phyloP scores from a whole-genome alignment of 331 rosid genomes.

The Malus hybrid region DNA sequence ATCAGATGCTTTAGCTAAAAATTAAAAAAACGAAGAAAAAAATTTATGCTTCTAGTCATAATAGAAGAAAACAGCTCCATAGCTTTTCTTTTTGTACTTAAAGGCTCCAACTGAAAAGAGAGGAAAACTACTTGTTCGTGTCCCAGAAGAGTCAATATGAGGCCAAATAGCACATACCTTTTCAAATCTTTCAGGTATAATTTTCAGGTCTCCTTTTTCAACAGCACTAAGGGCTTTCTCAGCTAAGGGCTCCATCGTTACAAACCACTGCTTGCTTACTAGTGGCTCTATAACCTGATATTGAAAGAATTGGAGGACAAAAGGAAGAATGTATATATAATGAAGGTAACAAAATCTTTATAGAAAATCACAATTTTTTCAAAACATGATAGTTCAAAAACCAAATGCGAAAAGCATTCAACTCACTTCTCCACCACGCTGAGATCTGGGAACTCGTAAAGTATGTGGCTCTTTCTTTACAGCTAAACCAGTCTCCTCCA shows the following conservation, averaged over 20 bases:
- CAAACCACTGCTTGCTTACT: constrained; percentile 97
- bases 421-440: constrained; percentile 99
- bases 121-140: too few relatives aligned
- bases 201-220: constrained; percentile 71
- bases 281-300: constrained; percentile 90
- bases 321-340: not conserved
- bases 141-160: not conserved
- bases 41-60: not conserved
- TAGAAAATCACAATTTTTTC: not conserved
- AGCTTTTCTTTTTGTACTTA: too few relatives aligned
- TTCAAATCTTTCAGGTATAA: constrained; percentile 89
- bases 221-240: constrained; percentile 86
- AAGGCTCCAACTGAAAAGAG: not conserved
- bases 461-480: constrained; percentile 84
- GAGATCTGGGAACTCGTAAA: constrained; percentile 92
- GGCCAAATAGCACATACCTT: constrained; percentile 43
- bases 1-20: not conserved
- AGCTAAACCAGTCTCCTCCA: constrained; percentile 84
- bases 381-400: constrained; percentile 4
- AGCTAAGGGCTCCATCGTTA: constrained; percentile 93
- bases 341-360: not conserved
- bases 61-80: not conserved
- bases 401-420: not conserved
- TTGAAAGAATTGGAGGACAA: constrained; percentile 3
- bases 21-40: too few relatives aligned